Conservation (phyloP, 2,329 filamentous ascomycete species). For the Colletotrichum graminicola region DNA sequence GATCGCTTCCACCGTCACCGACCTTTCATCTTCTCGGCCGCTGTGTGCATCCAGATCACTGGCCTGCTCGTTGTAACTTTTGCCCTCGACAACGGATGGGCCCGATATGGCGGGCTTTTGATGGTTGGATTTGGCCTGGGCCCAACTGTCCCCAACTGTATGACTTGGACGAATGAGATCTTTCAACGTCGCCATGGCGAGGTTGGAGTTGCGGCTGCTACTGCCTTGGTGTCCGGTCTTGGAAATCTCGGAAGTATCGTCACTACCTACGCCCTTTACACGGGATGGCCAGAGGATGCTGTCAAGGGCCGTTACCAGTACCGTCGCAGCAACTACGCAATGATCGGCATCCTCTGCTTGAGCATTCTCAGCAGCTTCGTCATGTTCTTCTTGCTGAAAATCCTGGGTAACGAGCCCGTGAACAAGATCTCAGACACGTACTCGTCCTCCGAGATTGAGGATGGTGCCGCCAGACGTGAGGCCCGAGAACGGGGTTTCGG, state of each 20-base stretch:
- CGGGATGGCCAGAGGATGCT: slow-evolving; percentile 84
- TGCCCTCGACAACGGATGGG: slow-evolving; percentile 78
- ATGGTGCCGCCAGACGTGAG: slow-evolving; percentile 72
- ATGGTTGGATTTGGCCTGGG: slow-evolving; percentile 92
- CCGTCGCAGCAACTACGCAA: slow-evolving; percentile 85
- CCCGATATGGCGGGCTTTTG: slow-evolving; percentile 87
- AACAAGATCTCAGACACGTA: slow-evolving; percentile 58
- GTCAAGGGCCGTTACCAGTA: slow-evolving; percentile 77
- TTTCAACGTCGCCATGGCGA: slow-evolving; percentile 92
- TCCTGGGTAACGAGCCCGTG: slow-evolving; percentile 67
- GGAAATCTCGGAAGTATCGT: slow-evolving; percentile 89
- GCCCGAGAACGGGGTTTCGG: slow-evolving; percentile 69
- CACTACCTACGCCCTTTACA: slow-evolving; percentile 90
- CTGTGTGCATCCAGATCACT: slow-evolving; percentile 82
- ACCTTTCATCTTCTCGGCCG: slow-evolving; percentile 83
- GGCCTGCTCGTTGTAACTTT: slow-evolving; percentile 86
- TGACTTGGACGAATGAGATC: slow-evolving; percentile 93
- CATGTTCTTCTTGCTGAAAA: slow-evolving; percentile 76
- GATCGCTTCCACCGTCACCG: slow-evolving; percentile 88
- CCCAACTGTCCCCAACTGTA: slow-evolving; percentile 91
- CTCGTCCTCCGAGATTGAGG: slow-evolving; percentile 62
- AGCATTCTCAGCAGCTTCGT: slow-evolving; percentile 80
- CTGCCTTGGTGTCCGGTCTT: slow-evolving; percentile 86
- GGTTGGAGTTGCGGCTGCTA: slow-evolving; percentile 88
- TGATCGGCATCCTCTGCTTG: slow-evolving; percentile 85